Conservation (phyloP, 2,329 filamentous ascomycete genomes). For the Aspergillus tanneri region DNA sequence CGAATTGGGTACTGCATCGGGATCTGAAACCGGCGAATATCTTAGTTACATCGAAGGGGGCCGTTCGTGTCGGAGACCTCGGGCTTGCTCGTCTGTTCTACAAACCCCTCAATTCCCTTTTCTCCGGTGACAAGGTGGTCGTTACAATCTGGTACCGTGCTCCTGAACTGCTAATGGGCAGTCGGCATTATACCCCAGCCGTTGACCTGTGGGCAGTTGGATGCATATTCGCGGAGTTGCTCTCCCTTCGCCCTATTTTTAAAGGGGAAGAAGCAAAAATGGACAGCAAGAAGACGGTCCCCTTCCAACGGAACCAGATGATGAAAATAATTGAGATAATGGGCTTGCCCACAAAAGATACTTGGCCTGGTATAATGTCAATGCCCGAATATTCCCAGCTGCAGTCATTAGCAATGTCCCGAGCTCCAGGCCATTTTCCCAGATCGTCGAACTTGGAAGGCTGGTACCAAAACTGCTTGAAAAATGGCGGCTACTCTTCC, state of each 20-base stretch:
- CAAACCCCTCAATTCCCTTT: constrained; percentile 88
- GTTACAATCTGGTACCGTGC: constrained; percentile 99
- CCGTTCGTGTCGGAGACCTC: constrained; percentile 92
- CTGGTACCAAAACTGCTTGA: constrained; percentile 73
- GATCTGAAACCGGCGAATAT: constrained; percentile 98
- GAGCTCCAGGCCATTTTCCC: constrained; percentile 50
- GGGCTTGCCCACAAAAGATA: constrained; percentile 82
- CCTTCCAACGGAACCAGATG: constrained; percentile 98
- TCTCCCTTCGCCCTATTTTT: constrained; percentile 90
- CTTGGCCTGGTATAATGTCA: constrained; percentile 77
- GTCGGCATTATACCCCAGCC: constrained; percentile 93
- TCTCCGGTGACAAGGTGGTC: constrained; percentile 93
- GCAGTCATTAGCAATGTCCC: constrained; percentile 47
- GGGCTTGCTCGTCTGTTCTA: constrained; percentile 90
- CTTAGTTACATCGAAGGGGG: constrained; percentile 88
- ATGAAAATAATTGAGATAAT: constrained; percentile 97
- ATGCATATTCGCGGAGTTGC: constrained; percentile 93
- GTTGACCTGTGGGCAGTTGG: constrained; percentile 98
- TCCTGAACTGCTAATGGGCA: constrained; percentile 86
- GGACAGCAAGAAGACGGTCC: constrained; percentile 96
- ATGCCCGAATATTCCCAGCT: constrained; percentile 87
- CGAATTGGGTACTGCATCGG: constrained; percentile 94
- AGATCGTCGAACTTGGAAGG: constrained; percentile 66
- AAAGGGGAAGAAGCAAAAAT: constrained; percentile 99
- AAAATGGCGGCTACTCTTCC: constrained; percentile 54